Percentiles rank a stretch among this genome's conserved stretches.
phyloP scores from a whole-genome alignment of 805 yeast species.

The Monosporozyma aquatica region DNA sequence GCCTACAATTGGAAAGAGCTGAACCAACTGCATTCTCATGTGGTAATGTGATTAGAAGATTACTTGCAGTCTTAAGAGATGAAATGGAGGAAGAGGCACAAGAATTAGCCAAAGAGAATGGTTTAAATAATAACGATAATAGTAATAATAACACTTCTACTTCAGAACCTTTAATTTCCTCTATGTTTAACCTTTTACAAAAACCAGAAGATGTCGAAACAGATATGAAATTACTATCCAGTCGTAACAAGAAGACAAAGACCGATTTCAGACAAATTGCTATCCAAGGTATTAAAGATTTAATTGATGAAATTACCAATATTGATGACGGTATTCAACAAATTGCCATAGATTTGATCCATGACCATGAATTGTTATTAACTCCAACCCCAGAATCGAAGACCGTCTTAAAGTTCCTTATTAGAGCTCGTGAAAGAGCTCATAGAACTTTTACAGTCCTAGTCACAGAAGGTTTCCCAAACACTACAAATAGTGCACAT shows the following conservation, averaged over 20 bases:
- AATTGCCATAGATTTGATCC: conserved; percentile 87
- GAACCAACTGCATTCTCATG: conserved; percentile 84
- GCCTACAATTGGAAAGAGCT: conserved; percentile 59
- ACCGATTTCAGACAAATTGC: conserved; percentile 73
- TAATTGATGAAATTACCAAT: conserved; percentile 83
- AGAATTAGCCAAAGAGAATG: conserved; percentile 6
- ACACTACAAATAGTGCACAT: conserved; percentile 70
- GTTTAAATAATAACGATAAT: conserved; percentile 2
- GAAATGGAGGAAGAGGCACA: conserved; percentile 53
- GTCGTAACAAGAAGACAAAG: conserved; percentile 17
- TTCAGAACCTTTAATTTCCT: conserved; percentile 52
- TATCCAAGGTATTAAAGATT: conserved; percentile 85
- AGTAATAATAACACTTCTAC: conserved; percentile 9
- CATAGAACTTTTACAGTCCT: conserved; percentile 88
- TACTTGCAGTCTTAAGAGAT: conserved; percentile 77
- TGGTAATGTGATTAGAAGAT: conserved; percentile 87
- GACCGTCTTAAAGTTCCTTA: conserved; percentile 78
- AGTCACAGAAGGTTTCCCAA: conserved; percentile 89
- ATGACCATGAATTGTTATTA: conserved; percentile 71
- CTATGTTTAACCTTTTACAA: conserved; percentile 82
- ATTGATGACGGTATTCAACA: conserved; percentile 86
- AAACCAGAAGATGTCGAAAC: conserved; percentile 31
- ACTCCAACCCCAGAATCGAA: conserved; percentile 94
- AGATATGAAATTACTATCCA: conserved; percentile 6
- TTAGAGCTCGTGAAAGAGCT: conserved; percentile 62